Conservation (phyloP, 768 basidiomycete species). For the Russula ochroleuca region DNA sequence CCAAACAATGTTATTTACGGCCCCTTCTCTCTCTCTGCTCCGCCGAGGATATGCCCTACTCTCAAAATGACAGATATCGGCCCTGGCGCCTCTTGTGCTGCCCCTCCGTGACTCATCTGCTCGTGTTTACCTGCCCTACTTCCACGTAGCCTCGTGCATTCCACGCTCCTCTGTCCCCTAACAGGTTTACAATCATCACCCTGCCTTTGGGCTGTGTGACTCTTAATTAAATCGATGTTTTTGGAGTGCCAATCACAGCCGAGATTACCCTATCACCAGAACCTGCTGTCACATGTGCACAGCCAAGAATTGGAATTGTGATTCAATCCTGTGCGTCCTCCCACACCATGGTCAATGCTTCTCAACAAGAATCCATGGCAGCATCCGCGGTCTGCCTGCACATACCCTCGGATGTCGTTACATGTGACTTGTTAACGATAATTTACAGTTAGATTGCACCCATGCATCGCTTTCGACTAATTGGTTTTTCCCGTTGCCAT, state of each 20-base stretch:
- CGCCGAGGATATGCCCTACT: conserved; percentile 39
- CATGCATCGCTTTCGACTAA: neutral
- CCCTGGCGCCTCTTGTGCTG: neutral
- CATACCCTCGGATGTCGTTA: neutral
- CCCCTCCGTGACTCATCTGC: conserved; percentile 7
- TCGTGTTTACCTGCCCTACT: conserved; percentile 24
- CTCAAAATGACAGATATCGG: too few relatives aligned
- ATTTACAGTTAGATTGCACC: neutral
- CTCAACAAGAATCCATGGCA: too few relatives aligned
- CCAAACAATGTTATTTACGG: neutral
- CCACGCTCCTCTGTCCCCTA: conserved; percentile 43
- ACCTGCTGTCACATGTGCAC: neutral
- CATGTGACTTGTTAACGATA: neutral
- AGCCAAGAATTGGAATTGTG: neutral
- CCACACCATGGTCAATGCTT: too few relatives aligned
- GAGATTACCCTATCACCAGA: neutral
- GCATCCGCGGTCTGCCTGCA: too few relatives aligned
- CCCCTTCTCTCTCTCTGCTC: conserved; percentile 29
- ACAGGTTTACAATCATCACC: neutral
- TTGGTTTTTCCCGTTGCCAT: neutral
- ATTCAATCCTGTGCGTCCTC: too few relatives aligned
- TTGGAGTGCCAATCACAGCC: too few relatives aligned
- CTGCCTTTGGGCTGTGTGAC: neutral
- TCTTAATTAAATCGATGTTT: neutral
- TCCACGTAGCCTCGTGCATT: conserved; percentile 53